These are phyloP conservation scores for Enterocytospora artemiae DNA, from an alignment of 371 early-diverging fungal species.

Conservation along the genomic window DNA sequence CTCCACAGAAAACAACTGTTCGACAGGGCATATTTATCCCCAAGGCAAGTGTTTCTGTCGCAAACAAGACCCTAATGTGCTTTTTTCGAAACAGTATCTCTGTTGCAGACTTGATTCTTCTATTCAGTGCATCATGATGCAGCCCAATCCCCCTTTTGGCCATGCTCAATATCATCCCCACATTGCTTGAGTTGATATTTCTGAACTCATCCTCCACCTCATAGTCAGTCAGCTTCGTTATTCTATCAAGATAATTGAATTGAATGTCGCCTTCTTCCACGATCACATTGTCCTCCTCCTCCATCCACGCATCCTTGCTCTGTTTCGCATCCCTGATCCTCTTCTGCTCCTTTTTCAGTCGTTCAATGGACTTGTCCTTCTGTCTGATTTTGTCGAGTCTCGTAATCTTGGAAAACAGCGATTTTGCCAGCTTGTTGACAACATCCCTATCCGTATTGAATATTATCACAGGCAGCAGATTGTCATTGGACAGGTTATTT, in stretches of 20 bases:
- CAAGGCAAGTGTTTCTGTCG: conserved; percentile 61
- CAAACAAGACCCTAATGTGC: conserved; percentile 60
- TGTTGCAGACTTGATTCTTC: conserved; percentile 58
- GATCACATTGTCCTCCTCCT: conserved; percentile 47
- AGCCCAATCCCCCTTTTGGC: conserved; percentile 62
- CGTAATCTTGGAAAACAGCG: conserved; percentile 50
- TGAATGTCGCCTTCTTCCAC: conserved; percentile 44
- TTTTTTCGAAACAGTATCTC: conserved; percentile 61
- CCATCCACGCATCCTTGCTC: conserved; percentile 54
- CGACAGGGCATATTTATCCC: conserved; percentile 64
- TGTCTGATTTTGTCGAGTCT: conserved; percentile 41
- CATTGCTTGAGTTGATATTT: conserved; percentile 24
- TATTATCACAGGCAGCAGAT: conserved; percentile 60
- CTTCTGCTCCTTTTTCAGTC: conserved; percentile 51
- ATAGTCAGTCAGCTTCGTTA: conserved; percentile 50
- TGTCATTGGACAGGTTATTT: conserved; percentile 44
- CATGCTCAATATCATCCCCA: conserved; percentile 52
- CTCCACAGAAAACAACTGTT: conserved; percentile 61
- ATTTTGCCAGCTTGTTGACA: conserved; percentile 58
- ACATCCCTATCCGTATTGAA: conserved; percentile 60
- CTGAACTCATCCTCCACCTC: conserved; percentile 53
- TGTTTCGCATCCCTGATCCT: conserved; percentile 51
- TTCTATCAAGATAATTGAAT: conserved; percentile 47
- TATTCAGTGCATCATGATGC: conserved; percentile 60
- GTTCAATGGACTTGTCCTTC: conserved; percentile 44